phyloP scores from a whole-genome alignment of 2,329 filamentous ascomycete genomes.

The Coniella lustricola region DNA sequence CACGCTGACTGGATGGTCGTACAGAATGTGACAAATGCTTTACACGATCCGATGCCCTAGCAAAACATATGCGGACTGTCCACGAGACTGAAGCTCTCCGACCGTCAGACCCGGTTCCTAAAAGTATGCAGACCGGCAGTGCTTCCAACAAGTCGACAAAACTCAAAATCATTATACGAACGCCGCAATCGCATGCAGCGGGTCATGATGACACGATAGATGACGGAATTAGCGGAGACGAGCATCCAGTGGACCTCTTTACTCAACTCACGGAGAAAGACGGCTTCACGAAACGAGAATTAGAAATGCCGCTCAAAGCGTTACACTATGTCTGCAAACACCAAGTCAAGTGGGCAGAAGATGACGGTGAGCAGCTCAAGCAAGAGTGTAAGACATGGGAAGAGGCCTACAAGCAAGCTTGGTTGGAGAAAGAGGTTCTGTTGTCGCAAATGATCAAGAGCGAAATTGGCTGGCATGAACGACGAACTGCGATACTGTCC shows the following conservation, averaged over 20 bases:
- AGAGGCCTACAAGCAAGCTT: slow-evolving; percentile 61
- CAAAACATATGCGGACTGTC: slow-evolving; percentile 97
- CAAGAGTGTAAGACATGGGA: slow-evolving; percentile 62
- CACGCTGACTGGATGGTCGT: not conserved
- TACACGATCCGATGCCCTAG: slow-evolving; percentile 87
- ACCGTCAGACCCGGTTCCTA: slow-evolving; percentile 68
- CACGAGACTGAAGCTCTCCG: slow-evolving; percentile 92
- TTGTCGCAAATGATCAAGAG: slow-evolving; percentile 63
- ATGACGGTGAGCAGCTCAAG: slow-evolving; percentile 57
- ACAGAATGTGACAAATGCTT: slow-evolving; percentile 95
- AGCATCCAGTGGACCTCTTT: slow-evolving; percentile 53
- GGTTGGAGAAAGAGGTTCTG: slow-evolving; percentile 72
- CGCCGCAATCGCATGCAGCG: slow-evolving; percentile 48
- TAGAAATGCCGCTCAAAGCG: slow-evolving; percentile 49
- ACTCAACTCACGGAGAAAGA: slow-evolving; percentile 49
- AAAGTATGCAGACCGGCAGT: slow-evolving; percentile 50
- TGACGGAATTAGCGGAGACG: slow-evolving; percentile 41
- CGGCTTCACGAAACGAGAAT: slow-evolving; percentile 59
- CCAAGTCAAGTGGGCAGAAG: slow-evolving; percentile 66
- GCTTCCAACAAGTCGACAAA: slow-evolving; percentile 41
- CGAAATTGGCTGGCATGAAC: slow-evolving; percentile 59
- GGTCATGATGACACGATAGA: slow-evolving; percentile 46
- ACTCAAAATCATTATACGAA: slow-evolving; percentile 59
- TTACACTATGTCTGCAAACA: slow-evolving; percentile 62
- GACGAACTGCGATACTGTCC: slow-evolving; percentile 48